Evolutionary conservation across 2,329 filamentous ascomycete species (phyloP).

Genomic region (Achaetomium macrosporum): DNA sequence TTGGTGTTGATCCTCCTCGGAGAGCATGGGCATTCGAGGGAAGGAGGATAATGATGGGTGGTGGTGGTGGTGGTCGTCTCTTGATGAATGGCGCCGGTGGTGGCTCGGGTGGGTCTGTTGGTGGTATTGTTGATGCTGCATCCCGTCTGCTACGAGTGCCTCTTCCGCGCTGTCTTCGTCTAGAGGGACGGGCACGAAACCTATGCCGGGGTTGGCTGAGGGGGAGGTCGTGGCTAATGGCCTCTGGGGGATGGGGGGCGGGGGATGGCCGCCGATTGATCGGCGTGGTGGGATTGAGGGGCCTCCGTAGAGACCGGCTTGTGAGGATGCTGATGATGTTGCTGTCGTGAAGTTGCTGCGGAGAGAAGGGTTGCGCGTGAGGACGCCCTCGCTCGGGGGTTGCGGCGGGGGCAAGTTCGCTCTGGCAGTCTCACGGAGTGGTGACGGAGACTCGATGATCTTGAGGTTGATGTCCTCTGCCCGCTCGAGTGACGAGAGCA

Average conservation of each 20-base stretch:
- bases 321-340: slow-evolving; percentile 13
- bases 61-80: neutral
- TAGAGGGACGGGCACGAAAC: slow-evolving; percentile 13
- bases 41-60: neutral
- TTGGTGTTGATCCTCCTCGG: slow-evolving; percentile 13
- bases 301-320: neutral
- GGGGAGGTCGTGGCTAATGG: neutral
- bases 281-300: slow-evolving; percentile 16
- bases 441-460: slow-evolving; percentile 11
- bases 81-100: too few species aligned
- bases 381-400: slow-evolving; percentile 25
- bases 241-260: too few species aligned
- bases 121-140: slow-evolving; percentile 6
- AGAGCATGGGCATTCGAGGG: slow-evolving; percentile 17
- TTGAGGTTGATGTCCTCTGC: slow-evolving; percentile 26
- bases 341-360: slow-evolving; percentile 22
- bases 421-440: slow-evolving; percentile 3
- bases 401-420: slow-evolving; percentile 7
- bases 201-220: neutral
- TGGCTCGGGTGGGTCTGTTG: neutral
- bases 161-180: slow-evolving; percentile 17
- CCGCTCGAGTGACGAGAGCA: slow-evolving; percentile 24
- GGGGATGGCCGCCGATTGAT: too few species aligned
- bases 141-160: slow-evolving; percentile 20
- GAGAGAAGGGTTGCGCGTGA: slow-evolving; percentile 25